Evolutionary conservation across 139 green algal species (phyloP), one percentile per base, ranked within the genome.

Genomic region (Coelastrella sp.): DNA sequence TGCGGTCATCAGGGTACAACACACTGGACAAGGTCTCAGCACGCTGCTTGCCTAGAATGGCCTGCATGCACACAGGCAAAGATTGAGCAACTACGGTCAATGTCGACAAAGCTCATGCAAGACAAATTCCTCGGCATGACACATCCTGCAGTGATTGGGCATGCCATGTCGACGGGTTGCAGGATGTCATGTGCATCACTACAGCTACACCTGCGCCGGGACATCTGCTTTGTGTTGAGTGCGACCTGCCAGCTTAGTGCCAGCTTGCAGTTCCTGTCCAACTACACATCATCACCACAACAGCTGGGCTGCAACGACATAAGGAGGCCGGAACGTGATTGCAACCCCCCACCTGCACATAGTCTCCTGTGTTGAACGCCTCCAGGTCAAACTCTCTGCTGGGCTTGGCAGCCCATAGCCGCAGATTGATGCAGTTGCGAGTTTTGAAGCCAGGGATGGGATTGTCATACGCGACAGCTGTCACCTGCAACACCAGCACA

Each of bases 341-440:
- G 32, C 32, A 47, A 47, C 32, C 32, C 32, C n/a, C 6, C 58
- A 87, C 88, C 92, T 93, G 92, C 84, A 90, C 83, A 22, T 90
- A 92, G 83, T 95, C 95, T 57, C 98, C 98, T 5, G 97, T 99
- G 94, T 99, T 99, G 95, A 99, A 99, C 2, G 96, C 96, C 94
- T 98, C 95, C 87, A 99, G 96, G 94, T 99, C 98, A 92, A 99
- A 99, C 92, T 99, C 97, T 79, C 94, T 93, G 91, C 93, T 93
- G 23, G 97, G 97, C 95, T 99, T 99, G 90, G 97, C 96, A 3
- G 96, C 95, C 98, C 98, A 99, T 61, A 99, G 96, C 19, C 98
- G 96, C 93, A 99, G 95, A 96, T 99, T 99, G 95, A 99, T 99
- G 91, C 96, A 99, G 96, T 99, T 99, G 95, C 96, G 96, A n/a